Evolutionary conservation across 768 basidiomycete species (phyloP).

Genomic region (Podaxis mareebaensis): DNA sequence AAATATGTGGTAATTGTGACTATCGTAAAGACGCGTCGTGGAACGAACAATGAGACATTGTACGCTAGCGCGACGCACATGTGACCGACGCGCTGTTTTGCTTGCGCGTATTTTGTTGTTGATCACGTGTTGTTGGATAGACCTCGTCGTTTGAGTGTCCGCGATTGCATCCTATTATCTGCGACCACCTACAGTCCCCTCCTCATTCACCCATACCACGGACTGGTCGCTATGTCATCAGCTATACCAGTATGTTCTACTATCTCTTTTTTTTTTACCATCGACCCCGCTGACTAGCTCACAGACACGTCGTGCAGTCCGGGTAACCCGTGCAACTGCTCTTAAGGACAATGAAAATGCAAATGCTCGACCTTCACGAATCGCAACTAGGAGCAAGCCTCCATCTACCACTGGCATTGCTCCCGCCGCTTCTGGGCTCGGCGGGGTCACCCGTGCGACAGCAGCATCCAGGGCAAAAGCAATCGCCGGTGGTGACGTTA

Average conservation of each 20-base stretch:
- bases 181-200: slow-evolving; percentile 22
- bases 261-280: slow-evolving; percentile 15
- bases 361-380: slow-evolving; percentile 61
- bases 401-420: slow-evolving; percentile 42
- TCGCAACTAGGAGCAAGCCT: slow-evolving; percentile 63
- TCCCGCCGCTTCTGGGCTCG: slow-evolving; percentile 30
- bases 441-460: slow-evolving; percentile 50
- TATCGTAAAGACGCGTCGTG: background rate
- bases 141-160: slow-evolving; percentile 25
- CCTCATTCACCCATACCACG: slow-evolving; percentile 18
- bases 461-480: slow-evolving; percentile 26
- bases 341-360: slow-evolving; percentile 77
- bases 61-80: slow-evolving; percentile 26
- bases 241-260: slow-evolving; percentile 42
- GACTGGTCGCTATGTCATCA: slow-evolving; percentile 42
- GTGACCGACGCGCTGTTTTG: slow-evolving; percentile 36
- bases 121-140: slow-evolving; percentile 47
- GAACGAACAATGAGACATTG: slow-evolving; percentile 4
- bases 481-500: slow-evolving; percentile 20
- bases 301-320: slow-evolving; percentile 72
- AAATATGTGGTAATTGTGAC: background rate
- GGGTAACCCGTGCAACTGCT: slow-evolving; percentile 46
- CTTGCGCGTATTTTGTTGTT: slow-evolving; percentile 22
- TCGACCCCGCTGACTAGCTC: slow-evolving; percentile 15
- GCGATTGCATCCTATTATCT: slow-evolving; percentile 28